Evolutionary conservation across 805 yeast species (phyloP).

Genomic region (Danielia reshetovae): DNA sequence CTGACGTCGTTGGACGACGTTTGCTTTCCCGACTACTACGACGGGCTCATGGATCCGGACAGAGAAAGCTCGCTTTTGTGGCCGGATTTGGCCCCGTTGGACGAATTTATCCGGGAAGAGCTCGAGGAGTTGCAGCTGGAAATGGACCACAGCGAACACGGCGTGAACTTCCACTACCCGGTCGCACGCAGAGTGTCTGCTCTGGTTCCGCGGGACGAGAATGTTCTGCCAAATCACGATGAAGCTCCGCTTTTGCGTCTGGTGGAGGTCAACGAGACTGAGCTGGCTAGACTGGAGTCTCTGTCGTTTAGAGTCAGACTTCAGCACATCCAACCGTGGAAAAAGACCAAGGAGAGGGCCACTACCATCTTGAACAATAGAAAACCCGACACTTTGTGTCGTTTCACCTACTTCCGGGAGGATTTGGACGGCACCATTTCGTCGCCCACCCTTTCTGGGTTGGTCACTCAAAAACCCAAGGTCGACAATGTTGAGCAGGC

Average conservation of each 20-base stretch:
- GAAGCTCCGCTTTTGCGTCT: slow-evolving; percentile 28
- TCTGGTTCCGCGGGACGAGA: slow-evolving; percentile 2
- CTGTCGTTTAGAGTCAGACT: slow-evolving; percentile 60
- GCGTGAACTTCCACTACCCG: slow-evolving; percentile 39
- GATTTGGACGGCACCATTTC: slow-evolving; percentile 87
- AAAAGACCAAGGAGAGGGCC: slow-evolving; percentile 28
- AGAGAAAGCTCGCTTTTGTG: slow-evolving; percentile 41
- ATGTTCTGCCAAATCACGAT: slow-evolving; percentile 17
- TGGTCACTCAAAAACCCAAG: too few relatives aligned
- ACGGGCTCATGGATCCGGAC: slow-evolving; percentile 20
- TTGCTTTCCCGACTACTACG: slow-evolving; percentile 75
- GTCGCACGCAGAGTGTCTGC: slow-evolving; percentile 16
- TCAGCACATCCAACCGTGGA: slow-evolving; percentile 73
- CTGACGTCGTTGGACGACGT: slow-evolving; percentile 87
- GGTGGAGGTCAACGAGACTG: slow-evolving; percentile 30
- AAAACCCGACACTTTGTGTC: slow-evolving; percentile 44
- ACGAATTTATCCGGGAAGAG: slow-evolving; percentile 76
- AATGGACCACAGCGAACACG: slow-evolving; percentile 15
- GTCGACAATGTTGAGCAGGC: slow-evolving; percentile 3
- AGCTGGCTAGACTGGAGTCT: slow-evolving; percentile 36
- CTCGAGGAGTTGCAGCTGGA: slow-evolving; percentile 27
- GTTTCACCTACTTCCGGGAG: slow-evolving; percentile 91
- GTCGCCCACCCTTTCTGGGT: slow-evolving; percentile 81
- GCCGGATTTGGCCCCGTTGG: slow-evolving; percentile 80
- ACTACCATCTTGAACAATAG: slow-evolving; percentile 29